phyloP scores from a whole-genome alignment of 2,329 filamentous ascomycete species.

The Epichloe sibirici region DNA sequence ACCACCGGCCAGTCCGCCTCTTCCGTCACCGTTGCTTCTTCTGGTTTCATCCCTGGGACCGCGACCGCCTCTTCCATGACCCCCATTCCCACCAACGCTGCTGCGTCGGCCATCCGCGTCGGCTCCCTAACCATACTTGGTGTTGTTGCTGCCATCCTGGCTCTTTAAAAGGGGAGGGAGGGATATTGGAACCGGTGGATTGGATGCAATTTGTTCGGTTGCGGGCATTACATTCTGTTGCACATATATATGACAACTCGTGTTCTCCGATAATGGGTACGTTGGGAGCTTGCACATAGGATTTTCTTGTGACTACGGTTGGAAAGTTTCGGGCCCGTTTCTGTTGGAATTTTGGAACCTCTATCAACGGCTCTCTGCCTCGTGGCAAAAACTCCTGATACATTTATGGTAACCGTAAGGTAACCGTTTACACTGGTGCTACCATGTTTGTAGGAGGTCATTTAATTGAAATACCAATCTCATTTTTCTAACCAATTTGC shows the following conservation, averaged over 20 bases:
- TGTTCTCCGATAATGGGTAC: conserved; percentile 11
- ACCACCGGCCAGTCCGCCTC: conserved; percentile 5
- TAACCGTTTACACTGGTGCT: not conserved
- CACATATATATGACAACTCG: conserved; percentile 4
- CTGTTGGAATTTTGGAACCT: not conserved
- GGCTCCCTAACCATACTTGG: conserved; percentile 27
- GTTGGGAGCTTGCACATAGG: conserved; percentile 16
- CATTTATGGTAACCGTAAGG: not conserved
- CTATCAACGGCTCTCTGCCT: not conserved
- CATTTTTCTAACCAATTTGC: not conserved
- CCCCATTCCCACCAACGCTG: not conserved
- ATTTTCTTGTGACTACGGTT: conserved; percentile 15
- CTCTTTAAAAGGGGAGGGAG: conserved; percentile 26
- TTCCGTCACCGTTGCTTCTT: not conserved
- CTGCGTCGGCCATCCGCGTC: conserved; percentile 21
- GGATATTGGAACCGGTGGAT: not conserved
- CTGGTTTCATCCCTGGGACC: conserved; percentile 9
- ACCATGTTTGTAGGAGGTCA: not conserved
- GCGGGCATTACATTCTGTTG: not conserved
- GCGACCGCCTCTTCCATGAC: not conserved
- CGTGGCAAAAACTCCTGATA: not conserved
- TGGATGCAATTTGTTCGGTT: not conserved
- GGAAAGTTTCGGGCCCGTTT: conserved; percentile 3
- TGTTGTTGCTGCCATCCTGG: conserved; percentile 29
- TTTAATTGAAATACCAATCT: not conserved